Conservation (phyloP, 805 yeast species). For the Candida peoriensis region DNA sequence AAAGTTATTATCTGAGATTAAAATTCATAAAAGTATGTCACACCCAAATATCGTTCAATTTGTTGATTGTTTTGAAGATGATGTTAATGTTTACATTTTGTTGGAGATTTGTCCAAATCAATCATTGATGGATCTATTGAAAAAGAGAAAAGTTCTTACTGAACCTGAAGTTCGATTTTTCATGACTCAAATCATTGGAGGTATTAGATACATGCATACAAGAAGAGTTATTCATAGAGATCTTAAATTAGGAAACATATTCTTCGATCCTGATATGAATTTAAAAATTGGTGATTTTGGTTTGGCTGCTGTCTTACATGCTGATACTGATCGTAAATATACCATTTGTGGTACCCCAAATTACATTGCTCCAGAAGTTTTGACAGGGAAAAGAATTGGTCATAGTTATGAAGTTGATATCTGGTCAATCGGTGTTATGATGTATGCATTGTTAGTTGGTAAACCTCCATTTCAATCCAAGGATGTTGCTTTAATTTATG, state of each 20-base stretch:
- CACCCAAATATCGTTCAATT: conserved; percentile 91
- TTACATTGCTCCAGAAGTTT: conserved; percentile 96
- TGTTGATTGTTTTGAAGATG: conserved; percentile 96
- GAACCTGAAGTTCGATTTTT: conserved; percentile 91
- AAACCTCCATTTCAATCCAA: conserved; percentile 98
- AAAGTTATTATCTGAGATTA: conserved; percentile 86
- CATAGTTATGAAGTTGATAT: conserved; percentile 94
- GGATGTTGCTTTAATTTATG: conserved; percentile 88
- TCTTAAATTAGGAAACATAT: conserved; percentile 90
- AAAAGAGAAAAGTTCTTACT: conserved; percentile 74
- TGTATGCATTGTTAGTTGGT: conserved; percentile 87
- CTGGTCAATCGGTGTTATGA: conserved; percentile 97
- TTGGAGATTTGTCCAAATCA: conserved; percentile 95
- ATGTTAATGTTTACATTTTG: conserved; percentile 85
- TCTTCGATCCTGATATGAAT: conserved; percentile 90
- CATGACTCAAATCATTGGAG: conserved; percentile 91
- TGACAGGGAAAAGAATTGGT: conserved; percentile 81
- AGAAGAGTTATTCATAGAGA: conserved; percentile 95
- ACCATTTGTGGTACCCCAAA: conserved; percentile 99
- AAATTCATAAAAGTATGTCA: conserved; percentile 84
- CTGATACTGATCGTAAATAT: conserved; percentile 68
- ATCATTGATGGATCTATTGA: conserved; percentile 86
- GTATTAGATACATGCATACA: conserved; percentile 86
- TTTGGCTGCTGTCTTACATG: conserved; percentile 87
- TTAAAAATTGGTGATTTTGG: conserved; percentile 98